These are phyloP conservation scores for Pseudoscleropodium purum DNA, from an alignment of 225 moss, liverwort and hornwort species.

Conservation along the genomic window DNA sequence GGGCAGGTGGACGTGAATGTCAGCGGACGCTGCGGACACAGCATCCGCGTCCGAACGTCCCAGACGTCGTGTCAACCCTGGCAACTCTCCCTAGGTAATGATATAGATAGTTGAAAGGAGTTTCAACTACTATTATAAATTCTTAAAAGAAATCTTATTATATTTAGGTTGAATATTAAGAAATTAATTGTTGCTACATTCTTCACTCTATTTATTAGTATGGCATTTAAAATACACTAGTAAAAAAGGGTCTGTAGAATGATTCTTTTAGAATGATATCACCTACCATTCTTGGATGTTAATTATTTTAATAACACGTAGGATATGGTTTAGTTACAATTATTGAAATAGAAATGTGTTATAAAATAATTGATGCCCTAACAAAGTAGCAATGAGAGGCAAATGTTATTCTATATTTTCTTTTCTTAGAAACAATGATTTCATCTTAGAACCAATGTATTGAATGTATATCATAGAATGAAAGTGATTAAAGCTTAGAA, in stretches of 20 bases:
- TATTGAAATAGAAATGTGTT: not conserved
- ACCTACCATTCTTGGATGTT: accelerated
- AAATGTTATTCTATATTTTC: not conserved
- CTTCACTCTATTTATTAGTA: not conserved
- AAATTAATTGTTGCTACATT: not conserved
- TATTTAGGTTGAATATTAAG: accelerated
- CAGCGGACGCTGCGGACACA: too few species aligned
- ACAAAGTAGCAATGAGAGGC: not conserved
- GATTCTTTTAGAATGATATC: not conserved
- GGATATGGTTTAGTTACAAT: accelerated
- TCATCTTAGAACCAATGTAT: not conserved
- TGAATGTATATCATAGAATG: not conserved
- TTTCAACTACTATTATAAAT: not conserved
- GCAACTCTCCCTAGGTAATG: not conserved
- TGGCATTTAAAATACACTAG: too few species aligned
- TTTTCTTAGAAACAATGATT: not conserved
- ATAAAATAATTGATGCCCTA: not conserved
- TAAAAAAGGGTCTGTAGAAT: accelerated
- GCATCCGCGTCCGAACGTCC: too few species aligned
- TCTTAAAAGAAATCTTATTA: too few species aligned
- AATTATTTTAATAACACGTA: too few species aligned
- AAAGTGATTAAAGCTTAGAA: not conserved
- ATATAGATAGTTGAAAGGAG: not conserved
- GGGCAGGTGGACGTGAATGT: too few species aligned
- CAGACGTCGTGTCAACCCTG: too few species aligned